phyloP scores from a whole-genome alignment of 768 basidiomycete genomes.

The Fomitopsis serialis region DNA sequence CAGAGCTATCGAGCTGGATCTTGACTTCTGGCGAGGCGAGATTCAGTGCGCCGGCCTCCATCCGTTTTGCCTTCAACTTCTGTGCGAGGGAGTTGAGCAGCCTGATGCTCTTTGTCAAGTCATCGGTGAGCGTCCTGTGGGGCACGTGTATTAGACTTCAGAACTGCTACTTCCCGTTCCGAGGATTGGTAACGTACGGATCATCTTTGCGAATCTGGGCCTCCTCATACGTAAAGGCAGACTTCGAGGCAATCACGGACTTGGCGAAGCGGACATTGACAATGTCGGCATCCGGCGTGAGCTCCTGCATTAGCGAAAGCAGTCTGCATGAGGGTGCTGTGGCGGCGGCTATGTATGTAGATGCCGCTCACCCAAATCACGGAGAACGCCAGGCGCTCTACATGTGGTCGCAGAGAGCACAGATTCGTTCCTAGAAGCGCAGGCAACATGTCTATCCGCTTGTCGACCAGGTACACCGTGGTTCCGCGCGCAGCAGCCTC shows the following conservation, averaged over 20 bases:
- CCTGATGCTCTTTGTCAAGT: constrained; percentile 79
- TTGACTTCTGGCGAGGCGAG: constrained; percentile 98
- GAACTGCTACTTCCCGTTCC: neutral
- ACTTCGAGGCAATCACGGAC: constrained; percentile 94
- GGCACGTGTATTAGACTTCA: constrained; percentile 1
- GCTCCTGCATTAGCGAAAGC: constrained; percentile 54
- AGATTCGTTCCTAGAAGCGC: constrained; percentile 90
- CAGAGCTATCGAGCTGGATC: constrained; percentile 89
- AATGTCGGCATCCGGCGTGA: constrained; percentile 84
- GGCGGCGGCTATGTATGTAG: neutral
- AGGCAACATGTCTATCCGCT: constrained; percentile 98
- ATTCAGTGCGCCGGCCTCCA: constrained; percentile 96
- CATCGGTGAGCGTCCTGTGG: constrained; percentile 67
- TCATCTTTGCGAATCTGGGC: constrained; percentile 94
- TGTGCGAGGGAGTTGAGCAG: constrained; percentile 83
- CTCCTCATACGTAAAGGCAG: constrained; percentile 95
- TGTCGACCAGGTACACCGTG: constrained; percentile 97
- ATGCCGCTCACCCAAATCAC: constrained; percentile 76
- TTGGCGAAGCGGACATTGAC: constrained; percentile 89
- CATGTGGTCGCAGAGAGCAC: constrained; percentile 87
- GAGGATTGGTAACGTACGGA: constrained; percentile 42
- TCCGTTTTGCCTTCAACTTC: constrained; percentile 79
- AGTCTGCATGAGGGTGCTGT: neutral
- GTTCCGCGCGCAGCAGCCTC: constrained; percentile 96
- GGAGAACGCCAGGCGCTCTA: constrained; percentile 93